Percentiles rank a stretch among this genome's conserved stretches.
Evolutionary conservation across 2,329 filamentous ascomycete species (phyloP).

Genomic region (Ceratocystiopsis sp.): DNA sequence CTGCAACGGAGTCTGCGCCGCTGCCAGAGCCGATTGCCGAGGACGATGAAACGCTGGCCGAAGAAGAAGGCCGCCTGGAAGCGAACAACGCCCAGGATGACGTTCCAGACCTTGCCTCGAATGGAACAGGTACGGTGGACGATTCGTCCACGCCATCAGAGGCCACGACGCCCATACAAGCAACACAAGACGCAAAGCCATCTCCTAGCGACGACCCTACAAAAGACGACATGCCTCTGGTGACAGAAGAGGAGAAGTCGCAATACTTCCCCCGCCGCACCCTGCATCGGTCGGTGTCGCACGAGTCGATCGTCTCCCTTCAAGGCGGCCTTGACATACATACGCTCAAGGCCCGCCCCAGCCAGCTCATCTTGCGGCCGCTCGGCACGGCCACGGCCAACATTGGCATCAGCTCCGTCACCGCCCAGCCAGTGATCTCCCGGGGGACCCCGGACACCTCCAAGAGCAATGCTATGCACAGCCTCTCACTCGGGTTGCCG

Average conservation of each 20-base stretch:
- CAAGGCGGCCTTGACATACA: constrained; percentile 83
- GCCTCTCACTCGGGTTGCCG: constrained; percentile 22
- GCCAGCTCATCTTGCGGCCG: constrained; percentile 47
- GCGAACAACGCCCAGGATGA: neutral
- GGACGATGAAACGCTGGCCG: neutral
- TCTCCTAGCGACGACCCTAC: neutral
- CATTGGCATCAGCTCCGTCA: constrained; percentile 40
- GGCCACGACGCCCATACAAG: constrained; percentile 1
- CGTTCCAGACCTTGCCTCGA: constrained; percentile 1
- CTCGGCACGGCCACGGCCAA: constrained; percentile 36
- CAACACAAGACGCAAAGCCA: neutral
- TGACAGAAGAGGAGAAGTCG: neutral
- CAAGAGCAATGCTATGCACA: constrained; percentile 37
- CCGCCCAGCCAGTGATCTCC: constrained; percentile 40
- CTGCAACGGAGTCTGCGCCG: neutral
- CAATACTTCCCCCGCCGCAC: neutral
- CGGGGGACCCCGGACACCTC: constrained; percentile 21
- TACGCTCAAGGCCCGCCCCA: constrained; percentile 57
- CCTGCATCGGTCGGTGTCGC: constrained; percentile 53
- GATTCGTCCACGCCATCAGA: neutral
- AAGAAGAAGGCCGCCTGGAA: neutral
- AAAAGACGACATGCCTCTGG: neutral
- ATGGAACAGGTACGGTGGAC: neutral
- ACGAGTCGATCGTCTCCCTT: constrained; percentile 80
- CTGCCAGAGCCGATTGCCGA: constrained; percentile 3